Evolutionary conservation across 2,329 filamentous ascomycete species (phyloP), one percentile per base, ranked within the genome.

Genomic region (Fusarium veterinarium): DNA sequence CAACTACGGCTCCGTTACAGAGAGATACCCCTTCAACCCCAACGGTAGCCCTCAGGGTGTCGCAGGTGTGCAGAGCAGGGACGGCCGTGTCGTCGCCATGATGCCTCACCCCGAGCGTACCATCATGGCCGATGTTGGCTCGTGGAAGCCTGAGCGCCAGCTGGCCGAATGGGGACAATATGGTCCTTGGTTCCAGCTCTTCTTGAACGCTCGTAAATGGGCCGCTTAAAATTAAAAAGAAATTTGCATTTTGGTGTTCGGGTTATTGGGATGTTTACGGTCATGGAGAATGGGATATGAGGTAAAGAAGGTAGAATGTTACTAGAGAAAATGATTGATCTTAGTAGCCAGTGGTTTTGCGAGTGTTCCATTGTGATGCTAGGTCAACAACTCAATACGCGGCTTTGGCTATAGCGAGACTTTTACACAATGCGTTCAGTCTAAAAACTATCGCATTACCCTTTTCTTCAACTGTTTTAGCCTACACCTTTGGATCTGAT

Each of bases 91-190:
- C 2, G 82, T 97, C 75, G 94, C 94, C 11, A 89, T 97, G 84
- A 97, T 98, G 95, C 95, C 95, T 69, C 95, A 97, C 81, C 95
- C 95, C 2, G 95, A 98, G 84, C 89, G 95, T n/a, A 97, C 93
- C 20, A 91, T 97, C 65, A 85, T 97, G 85, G 90, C 90, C 64
- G 93, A 94, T 65, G 91, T 95, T 68, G 90, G 88, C 52, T 95
- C 93, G 81, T 97, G 91, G 81, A 84, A 92, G 69, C 92, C 94
- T 12, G 77, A 76, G 7, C 83, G 83, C 38, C 85, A 90, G 66
- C 71, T 86, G 10, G 88, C 89, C 17, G 86, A 91, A 69, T 95
- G 93, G 92, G 93, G 93, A 33, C 92, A 95, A 74, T 92, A 92
- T 79, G 93, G 94, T 2, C 94, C 95, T 25, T 97, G 95, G 95